A percentile compares a stretch with the other conserved stretches of the same genome.
Conservation (phyloP, 169 alveolate species). For the Plasmodium gonderi region DNA sequence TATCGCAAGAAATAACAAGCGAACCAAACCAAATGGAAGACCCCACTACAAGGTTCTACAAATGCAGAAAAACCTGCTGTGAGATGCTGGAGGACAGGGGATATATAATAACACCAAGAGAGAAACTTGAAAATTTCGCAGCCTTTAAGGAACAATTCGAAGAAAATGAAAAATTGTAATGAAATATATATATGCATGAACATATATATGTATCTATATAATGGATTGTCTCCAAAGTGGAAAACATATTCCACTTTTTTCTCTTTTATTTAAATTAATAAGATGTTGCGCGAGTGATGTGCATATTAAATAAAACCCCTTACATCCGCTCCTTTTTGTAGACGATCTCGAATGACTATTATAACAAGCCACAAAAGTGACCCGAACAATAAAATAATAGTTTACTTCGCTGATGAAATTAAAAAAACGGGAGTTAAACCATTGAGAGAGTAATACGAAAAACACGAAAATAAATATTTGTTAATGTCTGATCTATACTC, state of each 20-base stretch:
- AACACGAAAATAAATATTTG: neutral
- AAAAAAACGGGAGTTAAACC: conserved; percentile 95
- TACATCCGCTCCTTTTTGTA: conserved; percentile 23
- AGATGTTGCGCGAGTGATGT: neutral
- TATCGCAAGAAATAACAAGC: neutral
- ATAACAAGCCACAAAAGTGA: conserved; percentile 89
- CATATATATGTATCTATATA: neutral
- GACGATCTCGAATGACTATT: conserved; percentile 89
- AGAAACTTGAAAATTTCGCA: conserved; percentile 86
- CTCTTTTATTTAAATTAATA: neutral
- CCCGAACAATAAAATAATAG: conserved; percentile 87
- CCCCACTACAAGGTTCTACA: conserved; percentile 87
- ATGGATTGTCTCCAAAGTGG: neutral
- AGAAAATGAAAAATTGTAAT: conserved; percentile 81
- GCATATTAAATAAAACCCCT: neutral
- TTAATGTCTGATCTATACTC: neutral
- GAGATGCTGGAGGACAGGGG: conserved; percentile 95
- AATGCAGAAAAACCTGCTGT: conserved; percentile 91
- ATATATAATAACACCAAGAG: conserved; percentile 88
- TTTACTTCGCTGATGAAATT: conserved; percentile 92
- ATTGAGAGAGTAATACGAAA: conserved; percentile 88
- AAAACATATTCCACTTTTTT: neutral
- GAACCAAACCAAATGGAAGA: conserved; percentile 89
- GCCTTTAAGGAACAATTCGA: conserved; percentile 89
- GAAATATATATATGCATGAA: neutral